Evolutionary conservation across 192 early-diverging fungal genomes (phyloP).

Genomic region (Coemansia brasiliensis): DNA sequence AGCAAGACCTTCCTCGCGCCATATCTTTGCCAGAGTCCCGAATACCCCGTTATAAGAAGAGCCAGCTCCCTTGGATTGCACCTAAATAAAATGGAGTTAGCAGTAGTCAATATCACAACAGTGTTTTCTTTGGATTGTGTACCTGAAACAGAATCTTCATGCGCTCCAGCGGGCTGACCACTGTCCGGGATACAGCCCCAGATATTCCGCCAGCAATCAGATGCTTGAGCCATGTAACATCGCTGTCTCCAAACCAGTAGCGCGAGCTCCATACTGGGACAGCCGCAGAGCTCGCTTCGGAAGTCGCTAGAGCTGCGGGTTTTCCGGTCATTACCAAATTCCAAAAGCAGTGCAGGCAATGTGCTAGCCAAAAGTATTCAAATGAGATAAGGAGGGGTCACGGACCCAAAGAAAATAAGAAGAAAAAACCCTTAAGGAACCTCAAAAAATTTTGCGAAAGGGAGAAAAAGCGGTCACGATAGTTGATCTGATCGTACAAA

Average conservation of each 20-base stretch:
- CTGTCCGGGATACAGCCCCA: constrained; percentile 75
- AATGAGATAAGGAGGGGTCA: no score
- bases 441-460: constrained; percentile 3
- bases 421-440: not conserved
- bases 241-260: constrained; percentile 54
- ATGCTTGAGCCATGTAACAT: constrained; percentile 69
- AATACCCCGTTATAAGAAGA: constrained; percentile 67
- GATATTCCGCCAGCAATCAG: constrained; percentile 75
- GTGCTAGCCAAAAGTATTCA: not conserved
- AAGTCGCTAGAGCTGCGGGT: constrained; percentile 20
- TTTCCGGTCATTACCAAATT: constrained; percentile 12
- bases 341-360: constrained; percentile 3
- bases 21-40: constrained; percentile 74
- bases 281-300: constrained; percentile 13
- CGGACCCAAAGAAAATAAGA: not conserved
- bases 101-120: constrained; percentile 6
- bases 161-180: constrained; percentile 77
- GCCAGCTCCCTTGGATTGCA: constrained; percentile 50
- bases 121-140: constrained; percentile 4
- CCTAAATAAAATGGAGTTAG: constrained; percentile 44
- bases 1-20: constrained; percentile 71
- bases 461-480: no score
- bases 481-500: constrained; percentile 5
- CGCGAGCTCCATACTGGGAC: constrained; percentile 49
- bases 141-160: constrained; percentile 88